These are phyloP conservation scores for Aspergillus kassunensis DNA, from an alignment of 495 filamentous ascomycete genomes.

Conservation along the genomic window DNA sequence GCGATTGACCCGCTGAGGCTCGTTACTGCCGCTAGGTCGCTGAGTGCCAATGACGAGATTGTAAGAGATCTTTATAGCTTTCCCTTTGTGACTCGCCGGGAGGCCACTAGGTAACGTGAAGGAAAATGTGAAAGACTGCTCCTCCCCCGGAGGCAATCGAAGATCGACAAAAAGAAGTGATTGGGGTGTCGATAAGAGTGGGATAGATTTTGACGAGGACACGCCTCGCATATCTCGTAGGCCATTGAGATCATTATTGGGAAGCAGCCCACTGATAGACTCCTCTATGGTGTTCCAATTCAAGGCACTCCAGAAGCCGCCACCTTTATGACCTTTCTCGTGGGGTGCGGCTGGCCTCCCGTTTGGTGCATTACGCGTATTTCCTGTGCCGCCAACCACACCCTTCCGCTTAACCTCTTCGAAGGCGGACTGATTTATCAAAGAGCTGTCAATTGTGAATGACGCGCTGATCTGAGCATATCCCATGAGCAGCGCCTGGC, in stretches of 20 bases:
- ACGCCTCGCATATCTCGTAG: conserved; percentile 91
- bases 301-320: conserved; percentile 76
- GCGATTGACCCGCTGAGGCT: conserved; percentile 79
- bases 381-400: conserved; percentile 76
- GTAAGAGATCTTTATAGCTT: conserved; percentile 91
- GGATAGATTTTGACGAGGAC: conserved; percentile 74
- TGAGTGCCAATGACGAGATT: conserved; percentile 90
- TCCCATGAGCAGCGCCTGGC: conserved; percentile 92
- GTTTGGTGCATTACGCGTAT: conserved; percentile 62
- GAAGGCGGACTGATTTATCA: conserved; percentile 84
- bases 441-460: conserved; percentile 85
- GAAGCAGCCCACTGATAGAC: conserved; percentile 80
- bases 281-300: conserved; percentile 88
- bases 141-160: conserved; percentile 81
- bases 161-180: conserved; percentile 95
- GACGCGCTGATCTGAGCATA: conserved; percentile 93
- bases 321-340: conserved; percentile 70
- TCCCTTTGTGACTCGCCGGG: conserved; percentile 85
- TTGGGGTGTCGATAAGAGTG: conserved; percentile 90
- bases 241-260: conserved; percentile 79
- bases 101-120: conserved; percentile 83
- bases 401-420: conserved; percentile 95
- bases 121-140: conserved; percentile 76
- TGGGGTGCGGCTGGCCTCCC: conserved; percentile 22
- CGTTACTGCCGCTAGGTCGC: conserved; percentile 67